Evolutionary conservation across 179 eudicot genomes (phyloP).

Genomic region (Nepenthes alata): DNA sequence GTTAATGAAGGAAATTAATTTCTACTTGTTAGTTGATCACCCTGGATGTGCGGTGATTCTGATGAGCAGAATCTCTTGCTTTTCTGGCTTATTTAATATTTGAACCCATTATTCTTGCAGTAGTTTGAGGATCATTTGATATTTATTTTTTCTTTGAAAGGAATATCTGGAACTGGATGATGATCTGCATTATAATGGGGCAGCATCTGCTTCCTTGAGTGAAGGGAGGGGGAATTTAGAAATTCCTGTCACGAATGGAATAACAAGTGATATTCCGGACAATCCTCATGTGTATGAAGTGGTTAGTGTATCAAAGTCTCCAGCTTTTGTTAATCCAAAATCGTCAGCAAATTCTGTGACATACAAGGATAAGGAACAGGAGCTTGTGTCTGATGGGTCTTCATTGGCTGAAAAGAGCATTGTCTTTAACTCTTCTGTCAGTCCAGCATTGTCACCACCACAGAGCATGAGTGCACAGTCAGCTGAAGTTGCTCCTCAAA

Average conservation of each 20-base stretch:
- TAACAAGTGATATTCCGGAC: slow-evolving; percentile 11
- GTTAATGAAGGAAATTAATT: too few species aligned
- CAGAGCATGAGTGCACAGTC: slow-evolving; percentile 12
- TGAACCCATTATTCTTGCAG: too few species aligned
- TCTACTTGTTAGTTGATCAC: too few species aligned
- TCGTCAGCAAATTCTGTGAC: slow-evolving; percentile 9
- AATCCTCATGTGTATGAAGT: slow-evolving; percentile 9
- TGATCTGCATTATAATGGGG: slow-evolving; percentile 30
- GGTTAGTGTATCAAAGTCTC: slow-evolving; percentile 10
- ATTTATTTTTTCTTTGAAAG: slow-evolving; percentile 14
- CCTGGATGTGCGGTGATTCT: too few species aligned
- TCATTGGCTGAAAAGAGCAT: slow-evolving; percentile 12
- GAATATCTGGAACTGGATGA: slow-evolving; percentile 59
- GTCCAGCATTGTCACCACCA: slow-evolving; percentile 14
- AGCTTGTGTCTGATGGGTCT: slow-evolving; percentile 15
- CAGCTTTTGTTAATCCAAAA: slow-evolving; percentile 14
- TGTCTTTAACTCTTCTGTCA: slow-evolving; percentile 13
- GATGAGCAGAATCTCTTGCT: too few species aligned
- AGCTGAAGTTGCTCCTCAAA: slow-evolving; percentile 14
- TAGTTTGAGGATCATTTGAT: slow-evolving; percentile 1
- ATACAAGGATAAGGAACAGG: slow-evolving; percentile 14
- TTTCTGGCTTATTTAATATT: too few species aligned
- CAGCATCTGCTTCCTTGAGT: slow-evolving; percentile 15
- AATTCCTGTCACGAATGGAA: slow-evolving; percentile 13
- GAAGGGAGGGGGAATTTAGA: slow-evolving; percentile 20